These are phyloP conservation scores for Trichomonas vaginalis DNA, from an alignment of 208 protist species.

Conservation along the genomic window DNA sequence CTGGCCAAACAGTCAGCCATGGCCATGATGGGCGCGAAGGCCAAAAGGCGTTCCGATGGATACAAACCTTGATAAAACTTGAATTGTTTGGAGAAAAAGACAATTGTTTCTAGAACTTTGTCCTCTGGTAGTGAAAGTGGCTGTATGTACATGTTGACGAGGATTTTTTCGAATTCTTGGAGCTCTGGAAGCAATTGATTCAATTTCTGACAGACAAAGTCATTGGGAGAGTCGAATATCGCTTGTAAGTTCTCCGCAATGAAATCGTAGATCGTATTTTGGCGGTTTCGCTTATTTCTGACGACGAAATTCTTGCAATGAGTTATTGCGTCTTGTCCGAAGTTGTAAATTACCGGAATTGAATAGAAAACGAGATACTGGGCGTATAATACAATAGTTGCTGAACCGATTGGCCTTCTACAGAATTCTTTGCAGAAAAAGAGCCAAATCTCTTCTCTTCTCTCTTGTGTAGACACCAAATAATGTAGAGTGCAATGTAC, in stretches of 20 bases:
- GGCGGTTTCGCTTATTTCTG: neutral
- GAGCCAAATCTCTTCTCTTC: neutral
- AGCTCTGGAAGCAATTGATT: neutral
- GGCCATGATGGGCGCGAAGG: neutral
- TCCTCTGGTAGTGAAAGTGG: neutral
- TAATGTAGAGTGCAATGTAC: neutral
- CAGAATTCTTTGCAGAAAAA: neutral
- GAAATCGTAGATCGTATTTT: neutral
- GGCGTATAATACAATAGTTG: neutral
- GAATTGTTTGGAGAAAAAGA: neutral
- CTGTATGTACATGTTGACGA: neutral
- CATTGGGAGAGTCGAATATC: neutral
- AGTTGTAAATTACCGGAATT: neutral
- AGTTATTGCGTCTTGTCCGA: neutral
- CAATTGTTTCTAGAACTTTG: neutral
- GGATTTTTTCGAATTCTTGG: neutral
- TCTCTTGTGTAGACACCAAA: neutral
- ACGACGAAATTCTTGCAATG: neutral
- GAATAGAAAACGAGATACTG: neutral
- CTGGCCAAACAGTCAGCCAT: neutral
- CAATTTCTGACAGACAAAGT: neutral
- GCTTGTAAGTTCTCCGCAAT: neutral
- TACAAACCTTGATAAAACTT: neutral
- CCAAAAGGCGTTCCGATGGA: neutral
- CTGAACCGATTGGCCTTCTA: neutral